These are phyloP conservation scores for Mucor mucedo DNA, from an alignment of 371 early-diverging fungal genomes.

Conservation along the genomic window DNA sequence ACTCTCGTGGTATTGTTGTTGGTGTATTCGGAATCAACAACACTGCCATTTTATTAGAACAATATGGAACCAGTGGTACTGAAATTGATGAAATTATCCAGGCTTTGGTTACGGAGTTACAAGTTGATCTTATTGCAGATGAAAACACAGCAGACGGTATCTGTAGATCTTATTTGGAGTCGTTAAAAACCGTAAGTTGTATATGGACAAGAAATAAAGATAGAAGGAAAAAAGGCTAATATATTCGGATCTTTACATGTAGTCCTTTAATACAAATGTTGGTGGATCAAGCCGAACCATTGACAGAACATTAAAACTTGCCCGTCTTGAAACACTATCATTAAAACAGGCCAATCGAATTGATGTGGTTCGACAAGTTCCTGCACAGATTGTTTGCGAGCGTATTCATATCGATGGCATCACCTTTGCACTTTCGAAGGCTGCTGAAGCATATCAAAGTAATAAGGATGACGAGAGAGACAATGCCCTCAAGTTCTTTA, in stretches of 20 bases:
- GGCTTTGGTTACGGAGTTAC: conserved; percentile 50
- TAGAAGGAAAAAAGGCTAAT: background rate
- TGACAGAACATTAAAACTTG: conserved; percentile 42
- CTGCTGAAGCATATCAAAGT: conserved; percentile 32
- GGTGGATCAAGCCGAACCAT: conserved; percentile 30
- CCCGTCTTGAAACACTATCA: conserved; percentile 31
- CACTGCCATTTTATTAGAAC: conserved; percentile 38
- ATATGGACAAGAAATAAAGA: background rate
- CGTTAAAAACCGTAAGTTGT: conserved; percentile 48
- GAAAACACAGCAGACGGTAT: conserved; percentile 35
- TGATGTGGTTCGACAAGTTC: conserved; percentile 27
- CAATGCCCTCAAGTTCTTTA: conserved; percentile 48
- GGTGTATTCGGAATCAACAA: conserved; percentile 49
- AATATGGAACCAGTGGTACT: conserved; percentile 41
- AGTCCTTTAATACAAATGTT: conserved; percentile 44
- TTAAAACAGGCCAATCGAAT: conserved; percentile 30
- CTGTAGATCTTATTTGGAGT: conserved; percentile 41
- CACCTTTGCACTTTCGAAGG: conserved; percentile 36
- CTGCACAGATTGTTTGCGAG: conserved; percentile 36
- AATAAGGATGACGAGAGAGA: conserved; percentile 31
- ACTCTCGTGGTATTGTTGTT: conserved; percentile 45
- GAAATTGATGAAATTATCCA: conserved; percentile 57
- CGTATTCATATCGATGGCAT: conserved; percentile 50
- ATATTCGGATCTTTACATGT: background rate
- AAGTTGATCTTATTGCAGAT: conserved; percentile 33